Percentiles rank a stretch among this genome's conserved stretches.
These are phyloP conservation scores for Evansstolkia leycettana DNA, from an alignment of 495 filamentous ascomycete genomes.

Conservation along the genomic window DNA sequence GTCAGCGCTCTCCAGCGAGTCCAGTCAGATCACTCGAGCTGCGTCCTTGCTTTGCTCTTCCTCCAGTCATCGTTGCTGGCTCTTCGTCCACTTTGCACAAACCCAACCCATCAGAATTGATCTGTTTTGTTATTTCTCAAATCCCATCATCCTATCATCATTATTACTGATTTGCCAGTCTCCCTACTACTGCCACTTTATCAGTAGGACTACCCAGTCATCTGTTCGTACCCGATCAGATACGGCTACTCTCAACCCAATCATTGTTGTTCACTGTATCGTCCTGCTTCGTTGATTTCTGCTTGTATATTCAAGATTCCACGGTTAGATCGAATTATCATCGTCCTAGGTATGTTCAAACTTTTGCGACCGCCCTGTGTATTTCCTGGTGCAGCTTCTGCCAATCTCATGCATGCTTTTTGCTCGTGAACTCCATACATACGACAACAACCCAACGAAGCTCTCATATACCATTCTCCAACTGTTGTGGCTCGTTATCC, in stretches of 20 bases:
- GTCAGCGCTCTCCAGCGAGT: conserved; percentile 20
- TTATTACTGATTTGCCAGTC: too few species aligned
- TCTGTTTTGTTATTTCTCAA: conserved; percentile 4
- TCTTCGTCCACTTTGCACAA: conserved; percentile 12
- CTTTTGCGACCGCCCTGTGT: conserved; percentile 1
- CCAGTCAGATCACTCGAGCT: conserved; percentile 3
- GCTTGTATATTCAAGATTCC: conserved; percentile 7
- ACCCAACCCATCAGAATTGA: conserved; percentile 15
- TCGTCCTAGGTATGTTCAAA: conserved; percentile 12
- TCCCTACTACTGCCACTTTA: too few species aligned
- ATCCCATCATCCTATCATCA: conserved; percentile 1
- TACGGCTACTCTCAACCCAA: conserved; percentile 6
- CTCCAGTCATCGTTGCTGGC: conserved; percentile 7
- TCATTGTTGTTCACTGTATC: conserved; percentile 5
- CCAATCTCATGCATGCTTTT: too few species aligned
- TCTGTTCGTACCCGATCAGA: too few species aligned
- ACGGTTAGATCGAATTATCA: conserved; percentile 17
- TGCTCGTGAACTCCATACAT: too few species aligned
- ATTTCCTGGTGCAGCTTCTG: not conserved
- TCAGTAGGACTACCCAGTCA: too few species aligned
- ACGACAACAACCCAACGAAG: not conserved
- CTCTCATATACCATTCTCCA: conserved; percentile 7
- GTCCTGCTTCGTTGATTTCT: conserved; percentile 3
- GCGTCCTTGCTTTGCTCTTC: conserved; percentile 8
- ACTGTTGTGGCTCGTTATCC: conserved; percentile 4